Base-by-base conservation (phyloP, 228 moss, liverwort and hornwort genomes). In the Sphagnum magellanicum region DNA sequence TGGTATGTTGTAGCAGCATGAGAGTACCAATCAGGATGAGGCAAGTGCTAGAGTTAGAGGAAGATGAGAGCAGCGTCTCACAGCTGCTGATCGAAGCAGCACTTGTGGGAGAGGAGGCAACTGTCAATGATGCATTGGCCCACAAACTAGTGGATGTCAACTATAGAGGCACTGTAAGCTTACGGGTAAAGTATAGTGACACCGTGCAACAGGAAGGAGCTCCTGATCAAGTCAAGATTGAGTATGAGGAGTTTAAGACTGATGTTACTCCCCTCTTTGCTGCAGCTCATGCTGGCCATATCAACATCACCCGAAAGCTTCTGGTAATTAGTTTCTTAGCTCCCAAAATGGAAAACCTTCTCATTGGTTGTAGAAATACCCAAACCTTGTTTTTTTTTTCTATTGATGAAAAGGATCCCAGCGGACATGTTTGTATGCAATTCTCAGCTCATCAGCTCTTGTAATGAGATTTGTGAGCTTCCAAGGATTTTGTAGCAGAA, bases 211-310 rank as follows among this genome's bases (percentile, higher is more conserved):
- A 73, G 32, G 85, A 81, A 50, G 81, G 79, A 65, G 70, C 69
- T 49, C 81, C 85, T 0, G 85, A 81, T 63, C 73, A 78, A 60
- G 85, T 85, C 17, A 71, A 63, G 14, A 72, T 81, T 52, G 81
- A 81, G 15, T 81, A 81, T 48, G 78, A 85, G 72, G 81, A 85
- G 70, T 85, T 85, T 16, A 81, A 81, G 61, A 78, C 78, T 47
- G 85, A 85, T 64, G 76, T 85, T 15, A 81, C 85, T 17, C 78
- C 85, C 10, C 67, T 85, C n/a, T 85, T 85, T 64, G 85, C 81
- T 0, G 81, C 85, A 63, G 85, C 85, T 48, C 85, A 85, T 68
- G 55, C 65, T 51, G 85, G 85, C 2, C 78, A 81, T 53, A 51
- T 74, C 0, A 67, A 68, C 12, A 85, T 85, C 70, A 76, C 81